These are phyloP conservation scores for Anthoceros angustus DNA, from an alignment of 225 moss, liverwort and hornwort genomes.

Conservation along the genomic window DNA sequence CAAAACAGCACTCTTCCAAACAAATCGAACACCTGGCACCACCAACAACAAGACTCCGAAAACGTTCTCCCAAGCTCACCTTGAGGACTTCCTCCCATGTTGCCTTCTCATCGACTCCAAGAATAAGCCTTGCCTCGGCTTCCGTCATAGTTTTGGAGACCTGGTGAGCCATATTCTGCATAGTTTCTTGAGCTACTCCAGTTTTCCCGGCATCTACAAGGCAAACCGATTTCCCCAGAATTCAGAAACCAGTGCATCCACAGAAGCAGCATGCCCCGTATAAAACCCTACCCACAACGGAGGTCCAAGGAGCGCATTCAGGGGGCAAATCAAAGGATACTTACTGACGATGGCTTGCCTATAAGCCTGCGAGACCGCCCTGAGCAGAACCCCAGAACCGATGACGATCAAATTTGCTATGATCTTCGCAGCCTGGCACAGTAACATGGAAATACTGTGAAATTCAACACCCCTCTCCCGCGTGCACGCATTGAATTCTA, in stretches of 20 bases:
- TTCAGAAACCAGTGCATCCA: too few species aligned
- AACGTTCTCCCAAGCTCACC: conserved; percentile 11
- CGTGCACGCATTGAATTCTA: too few species aligned
- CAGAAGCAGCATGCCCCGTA: too few species aligned
- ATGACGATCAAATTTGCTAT: neutral
- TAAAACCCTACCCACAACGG: too few species aligned
- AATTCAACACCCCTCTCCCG: too few species aligned
- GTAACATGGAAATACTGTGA: neutral
- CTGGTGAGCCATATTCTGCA: conserved; percentile 82
- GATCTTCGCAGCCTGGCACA: neutral
- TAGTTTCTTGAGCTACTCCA: conserved; percentile 95
- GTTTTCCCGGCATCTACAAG: conserved; percentile 51
- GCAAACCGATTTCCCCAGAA: neutral
- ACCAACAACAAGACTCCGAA: neutral
- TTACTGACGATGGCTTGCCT: conserved; percentile 80
- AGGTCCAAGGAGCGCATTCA: too few species aligned
- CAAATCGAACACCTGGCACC: neutral
- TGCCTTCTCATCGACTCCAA: conserved; percentile 57
- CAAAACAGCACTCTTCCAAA: neutral
- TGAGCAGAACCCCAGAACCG: neutral
- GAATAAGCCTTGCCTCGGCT: conserved; percentile 71
- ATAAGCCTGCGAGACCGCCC: neutral
- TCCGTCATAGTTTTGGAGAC: conserved; percentile 75
- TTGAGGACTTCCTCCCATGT: conserved; percentile 76
- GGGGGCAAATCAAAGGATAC: conserved; percentile 3